These are phyloP conservation scores for Colletotrichum falcatum DNA, from an alignment of 2,329 filamentous ascomycete genomes.

Conservation along the genomic window DNA sequence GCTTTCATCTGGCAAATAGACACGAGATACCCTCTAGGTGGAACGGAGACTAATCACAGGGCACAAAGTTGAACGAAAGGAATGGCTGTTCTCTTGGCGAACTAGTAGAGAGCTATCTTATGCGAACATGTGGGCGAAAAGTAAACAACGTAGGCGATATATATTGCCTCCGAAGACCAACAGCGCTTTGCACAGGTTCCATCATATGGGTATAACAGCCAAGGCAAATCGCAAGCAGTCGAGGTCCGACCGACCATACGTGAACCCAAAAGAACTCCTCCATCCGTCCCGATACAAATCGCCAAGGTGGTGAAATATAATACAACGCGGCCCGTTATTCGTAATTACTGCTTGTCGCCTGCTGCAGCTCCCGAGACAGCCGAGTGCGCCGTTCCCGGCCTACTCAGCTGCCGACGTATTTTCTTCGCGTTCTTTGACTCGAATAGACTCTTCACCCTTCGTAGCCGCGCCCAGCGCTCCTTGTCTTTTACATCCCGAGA, in stretches of 20 bases:
- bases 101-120: neutral
- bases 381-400: constrained; percentile 57
- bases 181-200: constrained; percentile 8
- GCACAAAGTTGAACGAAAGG: neutral
- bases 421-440: constrained; percentile 73
- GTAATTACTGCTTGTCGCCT: constrained; percentile 15
- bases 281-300: neutral
- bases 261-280: constrained; percentile 24
- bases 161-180: neutral
- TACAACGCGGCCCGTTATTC: neutral
- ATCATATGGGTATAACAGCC: constrained; percentile 32
- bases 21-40: constrained; percentile 31
- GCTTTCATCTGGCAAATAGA: neutral
- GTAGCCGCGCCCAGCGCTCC: constrained; percentile 78
- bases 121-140: neutral
- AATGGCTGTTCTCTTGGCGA: neutral
- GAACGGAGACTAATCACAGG: constrained; percentile 9
- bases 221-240: constrained; percentile 6
- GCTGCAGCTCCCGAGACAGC: constrained; percentile 43
- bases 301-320: constrained; percentile 6
- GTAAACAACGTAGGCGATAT: neutral
- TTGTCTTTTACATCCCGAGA: constrained; percentile 71
- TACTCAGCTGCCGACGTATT: constrained; percentile 55
- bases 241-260: neutral
- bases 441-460: constrained; percentile 78